Evolutionary conservation across 352 stramenopile genomes (phyloP).

Genomic region (Pythium oligandrum): DNA sequence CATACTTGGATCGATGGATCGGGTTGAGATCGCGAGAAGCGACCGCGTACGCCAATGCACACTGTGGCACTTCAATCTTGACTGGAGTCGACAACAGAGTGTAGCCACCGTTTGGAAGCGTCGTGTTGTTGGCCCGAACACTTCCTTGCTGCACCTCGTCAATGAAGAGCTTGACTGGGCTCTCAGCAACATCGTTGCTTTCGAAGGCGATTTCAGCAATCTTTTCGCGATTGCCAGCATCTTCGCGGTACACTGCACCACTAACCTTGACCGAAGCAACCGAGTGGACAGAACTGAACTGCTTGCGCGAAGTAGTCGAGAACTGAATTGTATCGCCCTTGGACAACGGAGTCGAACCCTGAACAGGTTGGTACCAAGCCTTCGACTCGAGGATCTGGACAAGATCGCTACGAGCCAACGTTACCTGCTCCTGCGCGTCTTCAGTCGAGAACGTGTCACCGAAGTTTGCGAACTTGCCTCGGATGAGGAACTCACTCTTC

Average conservation of each 20-base stretch:
- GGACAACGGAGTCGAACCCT: constrained; percentile 16
- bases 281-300: constrained; percentile 38
- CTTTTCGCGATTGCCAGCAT: constrained; percentile 19
- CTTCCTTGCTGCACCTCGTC: constrained; percentile 20
- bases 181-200: constrained; percentile 13
- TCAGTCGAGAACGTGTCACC: constrained; percentile 65
- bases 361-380: constrained; percentile 45
- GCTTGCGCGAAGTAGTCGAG: constrained; percentile 42
- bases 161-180: constrained; percentile 42
- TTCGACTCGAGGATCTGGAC: constrained; percentile 65
- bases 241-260: constrained; percentile 37
- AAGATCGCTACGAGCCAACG: constrained; percentile 27
- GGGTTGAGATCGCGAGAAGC: constrained; percentile 84
- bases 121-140: background rate
- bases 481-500: constrained; percentile 82
- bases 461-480: constrained; percentile 73
- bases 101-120: constrained; percentile 55
- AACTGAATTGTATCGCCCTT: constrained; percentile 53
- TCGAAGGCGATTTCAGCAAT: background rate
- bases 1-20: constrained; percentile 78
- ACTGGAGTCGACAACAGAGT: constrained; percentile 64
- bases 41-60: constrained; percentile 64
- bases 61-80: constrained; percentile 56
- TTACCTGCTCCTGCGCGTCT: constrained; percentile 37
- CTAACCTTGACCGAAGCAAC: constrained; percentile 45